A percentile compares a stretch with the other conserved stretches of the same genome.
These are phyloP conservation scores for Podospora conica DNA, from an alignment of 495 filamentous ascomycete species.

Conservation along the genomic window DNA sequence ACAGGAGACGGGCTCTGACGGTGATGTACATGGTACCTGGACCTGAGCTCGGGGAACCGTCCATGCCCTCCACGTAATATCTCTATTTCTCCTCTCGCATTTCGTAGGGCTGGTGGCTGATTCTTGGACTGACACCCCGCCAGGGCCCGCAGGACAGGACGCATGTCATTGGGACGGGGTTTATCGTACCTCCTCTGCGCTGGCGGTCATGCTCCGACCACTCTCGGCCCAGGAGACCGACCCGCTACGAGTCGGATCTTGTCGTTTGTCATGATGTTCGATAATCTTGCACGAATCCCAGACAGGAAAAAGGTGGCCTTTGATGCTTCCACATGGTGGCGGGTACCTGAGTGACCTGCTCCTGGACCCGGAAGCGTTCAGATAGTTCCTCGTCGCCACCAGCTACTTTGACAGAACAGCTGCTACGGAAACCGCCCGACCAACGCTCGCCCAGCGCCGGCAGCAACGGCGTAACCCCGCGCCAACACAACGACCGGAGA, in stretches of 20 bases:
- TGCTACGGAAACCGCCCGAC: too few species aligned
- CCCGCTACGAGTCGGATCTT: too few species aligned
- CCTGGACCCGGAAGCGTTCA: too few species aligned
- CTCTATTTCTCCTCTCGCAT: constrained; percentile 11
- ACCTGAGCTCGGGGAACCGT: not conserved
- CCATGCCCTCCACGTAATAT: constrained; percentile 11
- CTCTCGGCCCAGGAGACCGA: too few species aligned
- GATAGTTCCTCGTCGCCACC: too few species aligned
- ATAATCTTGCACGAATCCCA: not conserved
- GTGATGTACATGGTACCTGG: not conserved
- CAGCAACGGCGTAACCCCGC: too few species aligned
- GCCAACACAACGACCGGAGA: too few species aligned
- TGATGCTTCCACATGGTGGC: not conserved
- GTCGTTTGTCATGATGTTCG: not conserved
- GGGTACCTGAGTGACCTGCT: too few species aligned
- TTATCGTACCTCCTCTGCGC: not conserved
- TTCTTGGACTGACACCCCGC: not conserved
- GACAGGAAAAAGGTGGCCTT: not conserved
- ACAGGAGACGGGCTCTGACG: not conserved
- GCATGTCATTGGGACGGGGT: not conserved
- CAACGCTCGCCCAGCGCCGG: too few species aligned
- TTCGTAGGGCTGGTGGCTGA: constrained; percentile 16
- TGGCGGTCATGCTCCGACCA: not conserved
- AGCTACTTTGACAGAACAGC: too few species aligned
- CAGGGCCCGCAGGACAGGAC: not conserved